Percentiles rank a stretch among this genome's conserved stretches.
These are phyloP conservation scores for Aegilops tauschii DNA, from an alignment of 176 grass and related monocot species.

Conservation along the genomic window DNA sequence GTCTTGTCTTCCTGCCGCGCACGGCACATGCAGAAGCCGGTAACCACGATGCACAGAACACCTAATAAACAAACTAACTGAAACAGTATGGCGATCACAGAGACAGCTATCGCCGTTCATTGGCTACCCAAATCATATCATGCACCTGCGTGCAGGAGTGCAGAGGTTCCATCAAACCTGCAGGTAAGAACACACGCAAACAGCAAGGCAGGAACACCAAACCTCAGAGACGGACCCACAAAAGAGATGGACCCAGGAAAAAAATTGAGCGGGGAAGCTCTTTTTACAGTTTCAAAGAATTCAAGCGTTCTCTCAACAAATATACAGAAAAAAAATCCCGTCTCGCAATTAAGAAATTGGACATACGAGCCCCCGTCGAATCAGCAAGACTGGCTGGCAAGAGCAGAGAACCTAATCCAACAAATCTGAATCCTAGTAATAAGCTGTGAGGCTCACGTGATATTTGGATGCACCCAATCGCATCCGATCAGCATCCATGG, in stretches of 20 bases:
- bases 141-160: background rate
- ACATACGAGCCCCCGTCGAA: background rate
- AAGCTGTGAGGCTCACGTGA: background rate
- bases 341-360: background rate
- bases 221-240: background rate
- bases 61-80: background rate
- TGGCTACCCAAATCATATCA: background rate
- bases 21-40: background rate
- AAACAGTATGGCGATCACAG: background rate
- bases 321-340: background rate
- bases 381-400: background rate
- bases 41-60: background rate
- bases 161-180: background rate
- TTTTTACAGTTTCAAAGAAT: background rate
- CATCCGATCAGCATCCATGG: slow-evolving; percentile 20
- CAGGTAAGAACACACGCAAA: slow-evolving; percentile 22
- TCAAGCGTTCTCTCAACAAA: background rate
- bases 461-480: slow-evolving; percentile 18
- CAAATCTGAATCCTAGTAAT: slow-evolving; percentile 15
- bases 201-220: slow-evolving; percentile 27
- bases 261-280: background rate
- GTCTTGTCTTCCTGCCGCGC: background rate
- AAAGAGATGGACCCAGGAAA: too few relatives aligned
- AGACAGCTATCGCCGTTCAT: background rate
- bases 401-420: slow-evolving; percentile 7